Base-by-base conservation (phyloP, 1,284 basidiomycete genomes). In the Phylloporus sp. region DNA sequence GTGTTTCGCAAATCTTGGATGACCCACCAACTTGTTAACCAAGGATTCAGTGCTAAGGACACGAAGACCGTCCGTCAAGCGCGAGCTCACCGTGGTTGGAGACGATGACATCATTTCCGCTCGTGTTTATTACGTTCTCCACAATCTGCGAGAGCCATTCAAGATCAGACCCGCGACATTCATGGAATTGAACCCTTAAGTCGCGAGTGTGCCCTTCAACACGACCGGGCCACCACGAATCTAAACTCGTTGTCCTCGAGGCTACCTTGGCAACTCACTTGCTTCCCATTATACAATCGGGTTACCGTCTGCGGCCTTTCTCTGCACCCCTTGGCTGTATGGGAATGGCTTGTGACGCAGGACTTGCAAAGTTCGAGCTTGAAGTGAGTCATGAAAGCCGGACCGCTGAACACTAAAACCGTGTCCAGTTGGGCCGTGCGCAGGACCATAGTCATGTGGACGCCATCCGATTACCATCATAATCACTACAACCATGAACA, bases 1-100 rank as follows among this genome's bases (percentile, higher is more conserved):
- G 89, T 0, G 89, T 88, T 1, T 77, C 80, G 55, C 79, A 79
- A 60, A 93, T 80, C 65, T 84, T 85, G 28, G 78, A 77, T 29
- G 87, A 89, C 6, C 92, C 92, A 72, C 95, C 93, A 7, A 95
- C 83, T 74, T 95, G 93, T 89, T 89, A 26, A 12, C 10, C 24
- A 44, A 6, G 1, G 1, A 6, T 28, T 65, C 32, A 69, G 51
- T 26, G 22, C 26, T 22, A 7, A 29, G 7, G 17, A 10, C 18
- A 50, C 13, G 22, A n/a, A 37, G n/a, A 22, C 32, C 24, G 32
- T 28, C 8, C 49, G 34, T 46, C 47, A 13, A 53, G 26, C 15
- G 44, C 52, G 18, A 5, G 69, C 77, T 50, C 57, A 87, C 90
- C 93, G 70, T 95, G 93, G 71, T 95, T 95, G 10, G 89, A 91